Base-by-base conservation (phyloP, 371 early-diverging fungal genomes). In the Mortierella sp. region DNA sequence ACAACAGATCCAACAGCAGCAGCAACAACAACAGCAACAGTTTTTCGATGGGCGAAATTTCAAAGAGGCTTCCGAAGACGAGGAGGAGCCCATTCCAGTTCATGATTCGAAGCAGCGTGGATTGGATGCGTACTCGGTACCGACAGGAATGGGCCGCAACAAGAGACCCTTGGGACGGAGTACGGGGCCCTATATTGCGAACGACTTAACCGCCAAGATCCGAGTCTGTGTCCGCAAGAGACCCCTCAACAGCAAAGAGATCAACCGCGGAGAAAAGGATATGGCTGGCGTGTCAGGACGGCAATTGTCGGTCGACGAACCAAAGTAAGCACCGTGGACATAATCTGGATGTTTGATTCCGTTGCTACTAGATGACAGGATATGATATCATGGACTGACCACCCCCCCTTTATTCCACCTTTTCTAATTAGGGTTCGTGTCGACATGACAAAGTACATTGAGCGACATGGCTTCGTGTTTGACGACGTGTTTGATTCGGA, bases 151-250 rank as follows among this genome's bases (percentile, higher is more conserved):
- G 71, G 72, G 7, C 10, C 55, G 58, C 67, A 55, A 37, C 68
- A 74, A 47, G 40, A 64, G 74, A 13, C 64, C 77, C 6, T 11
- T 66, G 1, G 74, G 74, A 19, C 70, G 77, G 29, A 66, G 66
- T 61, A 68, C 40, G 0, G 31, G 50, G 19, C 29, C 48, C 24
- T 39, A 52, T 26, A 22, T 40, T 10, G 37, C 77, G 16, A 74
- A 87, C 47, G 92, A 92, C 44, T 74, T 94, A 50, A 86, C 87
- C 43, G 96, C 95, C 58, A 89, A 93, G 66, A 99, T 99, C 77
- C 94, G 97, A 58, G 99, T 99, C 22, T 98, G 99, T 80, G 98
- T 98, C 34, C 91, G 99, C 66, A 99, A 99, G 86, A 89, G 99
- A 47, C 99, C 99, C 4, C 85, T 99, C 29, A 97, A 90, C 87